These are phyloP conservation scores for Lasiosphaeriaceae sp. DNA, from an alignment of 495 filamentous ascomycete genomes.

Conservation along the genomic window DNA sequence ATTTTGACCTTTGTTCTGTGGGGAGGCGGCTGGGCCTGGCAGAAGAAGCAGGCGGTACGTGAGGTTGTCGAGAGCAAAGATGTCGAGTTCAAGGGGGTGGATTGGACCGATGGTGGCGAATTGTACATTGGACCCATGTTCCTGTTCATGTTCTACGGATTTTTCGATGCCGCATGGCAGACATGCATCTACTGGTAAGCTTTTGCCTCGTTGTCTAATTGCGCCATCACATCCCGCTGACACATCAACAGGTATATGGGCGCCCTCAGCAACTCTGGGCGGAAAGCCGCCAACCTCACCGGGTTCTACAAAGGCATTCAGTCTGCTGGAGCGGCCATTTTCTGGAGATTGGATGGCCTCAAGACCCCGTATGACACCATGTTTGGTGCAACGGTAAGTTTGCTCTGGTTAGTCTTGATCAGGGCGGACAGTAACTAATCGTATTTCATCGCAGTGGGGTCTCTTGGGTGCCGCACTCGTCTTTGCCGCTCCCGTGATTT, in stretches of 20 bases:
- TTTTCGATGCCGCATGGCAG: slow-evolving; percentile 85
- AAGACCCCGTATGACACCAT: slow-evolving; percentile 61
- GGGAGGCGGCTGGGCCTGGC: slow-evolving; percentile 83
- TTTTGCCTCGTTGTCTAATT: background rate
- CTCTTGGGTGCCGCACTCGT: slow-evolving; percentile 68
- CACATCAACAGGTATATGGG: slow-evolving; percentile 72
- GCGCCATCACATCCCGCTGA: background rate
- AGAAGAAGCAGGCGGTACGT: slow-evolving; percentile 56
- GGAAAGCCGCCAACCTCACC: slow-evolving; percentile 87
- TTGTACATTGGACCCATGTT: slow-evolving; percentile 78
- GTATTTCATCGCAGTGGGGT: slow-evolving; percentile 57
- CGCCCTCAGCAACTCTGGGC: slow-evolving; percentile 81
- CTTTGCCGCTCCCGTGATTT: slow-evolving; percentile 74
- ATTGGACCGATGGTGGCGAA: slow-evolving; percentile 59
- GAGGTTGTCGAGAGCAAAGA: slow-evolving; percentile 33
- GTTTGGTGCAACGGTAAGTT: slow-evolving; percentile 48
- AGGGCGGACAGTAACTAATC: slow-evolving; percentile 5
- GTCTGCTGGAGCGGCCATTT: slow-evolving; percentile 85
- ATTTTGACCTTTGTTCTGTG: slow-evolving; percentile 77
- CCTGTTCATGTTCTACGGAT: slow-evolving; percentile 89
- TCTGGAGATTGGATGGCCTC: slow-evolving; percentile 71
- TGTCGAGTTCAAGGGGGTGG: slow-evolving; percentile 36
- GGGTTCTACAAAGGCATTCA: slow-evolving; percentile 97
- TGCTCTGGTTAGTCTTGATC: too few relatives aligned
- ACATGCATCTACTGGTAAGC: slow-evolving; percentile 83